Evolutionary conservation across 2,329 filamentous ascomycete species (phyloP).

Genomic region (Scleromitrula shiraiana): DNA sequence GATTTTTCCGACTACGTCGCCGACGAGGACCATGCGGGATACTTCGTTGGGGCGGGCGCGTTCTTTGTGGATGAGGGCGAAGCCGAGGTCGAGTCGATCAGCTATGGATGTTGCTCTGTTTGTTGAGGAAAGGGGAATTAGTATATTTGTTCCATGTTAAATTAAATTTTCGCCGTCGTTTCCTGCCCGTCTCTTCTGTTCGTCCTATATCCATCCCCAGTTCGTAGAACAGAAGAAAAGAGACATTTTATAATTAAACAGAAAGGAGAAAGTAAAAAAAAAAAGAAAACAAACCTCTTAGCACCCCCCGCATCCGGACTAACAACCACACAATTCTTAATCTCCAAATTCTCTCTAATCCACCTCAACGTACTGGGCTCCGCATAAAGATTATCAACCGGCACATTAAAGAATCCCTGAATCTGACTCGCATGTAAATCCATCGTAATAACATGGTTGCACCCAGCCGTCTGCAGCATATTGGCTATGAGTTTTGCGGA

Average conservation of each 20-base stretch:
- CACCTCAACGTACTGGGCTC: constrained; percentile 87
- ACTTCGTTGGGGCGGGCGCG: constrained; percentile 86
- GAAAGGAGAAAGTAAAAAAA: neutral
- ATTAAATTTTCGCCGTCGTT: neutral
- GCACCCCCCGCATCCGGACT: constrained; percentile 92
- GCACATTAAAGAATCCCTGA: constrained; percentile 88
- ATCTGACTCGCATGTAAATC: constrained; percentile 91
- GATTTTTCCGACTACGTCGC: constrained; percentile 82
- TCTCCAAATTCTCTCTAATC: constrained; percentile 78
- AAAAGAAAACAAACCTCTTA: constrained; percentile 53
- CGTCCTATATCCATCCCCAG: no score
- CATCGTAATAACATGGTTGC: constrained; percentile 92
- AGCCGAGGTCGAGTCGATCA: constrained; percentile 80
- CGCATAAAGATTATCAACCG: constrained; percentile 74
- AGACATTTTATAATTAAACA: no score
- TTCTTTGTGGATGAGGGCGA: constrained; percentile 96
- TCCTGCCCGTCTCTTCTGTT: no score
- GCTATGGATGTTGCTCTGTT: constrained; percentile 79
- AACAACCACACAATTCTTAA: constrained; percentile 84
- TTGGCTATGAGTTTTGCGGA: constrained; percentile 94
- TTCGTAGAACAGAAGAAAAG: no score
- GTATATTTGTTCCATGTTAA: neutral
- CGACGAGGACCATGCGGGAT: constrained; percentile 90
- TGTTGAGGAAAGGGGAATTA: neutral
- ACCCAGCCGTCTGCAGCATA: constrained; percentile 92